Evolutionary conservation across 1,139 yeast species (phyloP).

Genomic region (Kurtzmaniella quercitrusa): DNA sequence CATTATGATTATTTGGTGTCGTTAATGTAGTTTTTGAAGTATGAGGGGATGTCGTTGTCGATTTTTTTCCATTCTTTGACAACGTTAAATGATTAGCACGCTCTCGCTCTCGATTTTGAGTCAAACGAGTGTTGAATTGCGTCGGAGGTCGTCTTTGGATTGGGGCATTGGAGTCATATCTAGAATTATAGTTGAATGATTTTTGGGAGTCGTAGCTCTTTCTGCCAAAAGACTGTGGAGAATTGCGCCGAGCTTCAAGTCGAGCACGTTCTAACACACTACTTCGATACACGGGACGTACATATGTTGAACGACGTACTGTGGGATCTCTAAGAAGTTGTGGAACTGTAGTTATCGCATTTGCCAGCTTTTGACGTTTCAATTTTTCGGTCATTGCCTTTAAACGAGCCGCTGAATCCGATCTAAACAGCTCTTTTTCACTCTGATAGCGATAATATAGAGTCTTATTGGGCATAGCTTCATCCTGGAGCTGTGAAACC

Average conservation of each 20-base stretch:
- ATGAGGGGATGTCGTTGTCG: no score
- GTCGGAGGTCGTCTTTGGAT: slow-evolving; percentile 6
- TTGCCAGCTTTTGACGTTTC: slow-evolving; percentile 41
- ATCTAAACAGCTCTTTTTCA: slow-evolving; percentile 45
- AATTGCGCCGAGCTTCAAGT: slow-evolving; percentile 24
- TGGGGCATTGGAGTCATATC: slow-evolving; percentile 1
- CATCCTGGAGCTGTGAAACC: slow-evolving; percentile 5
- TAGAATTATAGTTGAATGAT: not conserved
- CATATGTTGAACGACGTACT: slow-evolving; percentile 19
- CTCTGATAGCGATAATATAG: slow-evolving; percentile 39
- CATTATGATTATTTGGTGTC: no score
- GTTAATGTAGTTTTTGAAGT: no score
- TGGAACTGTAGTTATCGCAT: slow-evolving; percentile 41
- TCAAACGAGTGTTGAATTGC: slow-evolving; percentile 7
- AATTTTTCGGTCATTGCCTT: slow-evolving; percentile 41
- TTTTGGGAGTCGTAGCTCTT: not conserved
- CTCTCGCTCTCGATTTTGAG: not conserved
- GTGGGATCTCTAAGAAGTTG: slow-evolving; percentile 39
- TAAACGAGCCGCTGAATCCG: slow-evolving; percentile 47
- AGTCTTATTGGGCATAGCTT: slow-evolving; percentile 35
- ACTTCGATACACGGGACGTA: slow-evolving; percentile 13
- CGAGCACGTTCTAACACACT: slow-evolving; percentile 36
- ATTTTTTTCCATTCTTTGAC: not conserved
- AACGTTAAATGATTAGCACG: not conserved
- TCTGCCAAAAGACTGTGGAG: not conserved